A percentile compares a stretch with the other conserved stretches of the same genome.
Evolutionary conservation across 768 basidiomycete species (phyloP).

Genomic region (Tulasnella sp.): DNA sequence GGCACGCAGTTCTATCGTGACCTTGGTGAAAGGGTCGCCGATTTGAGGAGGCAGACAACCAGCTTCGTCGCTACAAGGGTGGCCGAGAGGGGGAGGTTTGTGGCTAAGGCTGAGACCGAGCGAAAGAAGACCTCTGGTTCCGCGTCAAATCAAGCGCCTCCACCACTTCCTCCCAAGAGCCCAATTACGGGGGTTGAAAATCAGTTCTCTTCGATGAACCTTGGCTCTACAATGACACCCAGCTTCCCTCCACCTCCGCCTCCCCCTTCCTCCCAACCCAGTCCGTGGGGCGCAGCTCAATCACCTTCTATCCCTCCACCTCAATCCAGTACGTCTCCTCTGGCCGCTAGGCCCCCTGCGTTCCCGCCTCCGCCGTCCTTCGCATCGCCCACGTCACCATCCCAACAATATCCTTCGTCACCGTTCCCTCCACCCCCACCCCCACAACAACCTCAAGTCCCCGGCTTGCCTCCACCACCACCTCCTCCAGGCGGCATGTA

Average conservation of each 20-base stretch:
- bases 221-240: constrained; percentile 25
- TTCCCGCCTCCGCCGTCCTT: constrained; percentile 6
- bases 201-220: constrained; percentile 51
- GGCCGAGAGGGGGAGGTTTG: constrained; percentile 61
- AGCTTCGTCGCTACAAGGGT: constrained; percentile 56
- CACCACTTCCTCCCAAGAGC: constrained; percentile 26
- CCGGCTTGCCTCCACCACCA: background rate
- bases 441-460: constrained; percentile 16
- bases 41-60: constrained; percentile 51
- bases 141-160: constrained; percentile 22
- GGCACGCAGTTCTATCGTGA: constrained; percentile 86
- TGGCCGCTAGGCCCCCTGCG: background rate
- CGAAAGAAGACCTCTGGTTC: constrained; percentile 34
- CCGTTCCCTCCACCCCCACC: constrained; percentile 8
- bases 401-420: background rate
- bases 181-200: constrained; percentile 35
- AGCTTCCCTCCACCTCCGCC: constrained; percentile 25
- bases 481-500: constrained; percentile 2
- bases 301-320: background rate
- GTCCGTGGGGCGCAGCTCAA: background rate
- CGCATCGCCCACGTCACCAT: background rate
- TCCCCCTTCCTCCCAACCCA: constrained; percentile 10
- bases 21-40: constrained; percentile 53
- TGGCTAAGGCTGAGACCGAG: constrained; percentile 63
- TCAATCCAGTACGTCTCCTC: constrained; percentile 1